Base-by-base conservation (phyloP, 768 basidiomycete species). In the Lactifluus hygrophoroides region DNA sequence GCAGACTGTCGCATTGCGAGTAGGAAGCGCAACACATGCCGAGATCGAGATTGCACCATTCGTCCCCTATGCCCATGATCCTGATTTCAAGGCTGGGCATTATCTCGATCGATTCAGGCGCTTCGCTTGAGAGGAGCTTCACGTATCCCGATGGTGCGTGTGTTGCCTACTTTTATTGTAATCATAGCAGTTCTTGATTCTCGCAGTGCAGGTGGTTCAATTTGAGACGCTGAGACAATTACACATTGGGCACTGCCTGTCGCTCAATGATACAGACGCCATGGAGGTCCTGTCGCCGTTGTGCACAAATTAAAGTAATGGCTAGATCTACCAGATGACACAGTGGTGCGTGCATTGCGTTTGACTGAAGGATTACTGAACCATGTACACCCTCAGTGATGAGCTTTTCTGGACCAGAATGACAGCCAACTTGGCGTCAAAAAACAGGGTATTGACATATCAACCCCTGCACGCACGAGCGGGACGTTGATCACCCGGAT, bases 61-160 rank as follows among this genome's bases (percentile, higher is more conserved):
- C 66, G 69, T 86, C 6, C 85, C 85, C 2, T 80, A 80, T 52
- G 74, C 79, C 0, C 85, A 88, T 64, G 85, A 88, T 44, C 74
- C 76, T 3, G 64, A 47, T 0, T 89, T 88, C 61, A 63, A 80
- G 50, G 69, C 67, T 34, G 30, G 45, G 3, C 64, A 51, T 16
- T 78, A 85, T 61, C 64, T 70, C 2, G 52, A 65, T 14, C 72
- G 77, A 5, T 78, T 85, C 66, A 66, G 65, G 9, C 66, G 66
- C 2, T 72, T 82, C 51, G 75, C 76, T 0, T 88, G 87, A 86
- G 76, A 81, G 61, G 27, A 52, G 1, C 38, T 73, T n/a, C 55
- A 60, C 60, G 32, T 71, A 75, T 61, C 72, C 75, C 28, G 76
- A 80, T 59, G 56, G 80, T 79, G 61, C n/a, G n/a, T n/a, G n/a